Base-by-base conservation (phyloP, 1,284 basidiomycete genomes). In the Crucibulum parvulum region DNA sequence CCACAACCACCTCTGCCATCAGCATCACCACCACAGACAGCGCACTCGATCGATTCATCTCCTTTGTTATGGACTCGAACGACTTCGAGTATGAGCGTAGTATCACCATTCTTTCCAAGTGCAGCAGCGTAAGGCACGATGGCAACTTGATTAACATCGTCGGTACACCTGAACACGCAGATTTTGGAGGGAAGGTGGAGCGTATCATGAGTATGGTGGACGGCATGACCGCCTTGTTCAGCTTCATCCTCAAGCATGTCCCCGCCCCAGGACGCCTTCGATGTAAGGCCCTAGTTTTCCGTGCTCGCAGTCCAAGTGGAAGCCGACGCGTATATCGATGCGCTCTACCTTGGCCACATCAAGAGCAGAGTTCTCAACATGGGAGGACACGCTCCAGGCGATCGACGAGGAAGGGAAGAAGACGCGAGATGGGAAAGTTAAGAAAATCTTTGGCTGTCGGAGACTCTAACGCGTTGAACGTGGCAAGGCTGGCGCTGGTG, bases 61-160 rank as follows among this genome's bases (percentile, higher is more conserved):
- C 79, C 2, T 77, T 81, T 7, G 69, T 82, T 34, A 83, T 83
- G 81, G 81, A 83, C 69, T 81, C 80, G 1, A 81, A 82, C 63
- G 80, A 81, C 71, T 72, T 82, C 7, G 81, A 83, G 66, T 74
- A 75, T 38, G 81, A 83, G 59, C 80, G 81, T 2, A 81, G 81
- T n/a, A 83, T 83, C 51, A 83, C 81, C 16, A 83, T 83, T 62
- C 71, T 83, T 34, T 82, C 81, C 0, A 82, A 83, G 66, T 82
- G 80, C 67, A 82, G 81, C 7, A 80, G 77, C 47, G 75, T 82
- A 37, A 73, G 69, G 48, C 82, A 81, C 59, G 73, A 77, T 31
- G 77, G 75, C 3, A 75, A 76, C 57, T 68, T 81, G 10, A 81
- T 83, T 57, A 83, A 82, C 57, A 82, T 83, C 58, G 81, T 82